Base-by-base conservation (phyloP, 148 eudicot genomes). In the Selenicereus undatus region DNA sequence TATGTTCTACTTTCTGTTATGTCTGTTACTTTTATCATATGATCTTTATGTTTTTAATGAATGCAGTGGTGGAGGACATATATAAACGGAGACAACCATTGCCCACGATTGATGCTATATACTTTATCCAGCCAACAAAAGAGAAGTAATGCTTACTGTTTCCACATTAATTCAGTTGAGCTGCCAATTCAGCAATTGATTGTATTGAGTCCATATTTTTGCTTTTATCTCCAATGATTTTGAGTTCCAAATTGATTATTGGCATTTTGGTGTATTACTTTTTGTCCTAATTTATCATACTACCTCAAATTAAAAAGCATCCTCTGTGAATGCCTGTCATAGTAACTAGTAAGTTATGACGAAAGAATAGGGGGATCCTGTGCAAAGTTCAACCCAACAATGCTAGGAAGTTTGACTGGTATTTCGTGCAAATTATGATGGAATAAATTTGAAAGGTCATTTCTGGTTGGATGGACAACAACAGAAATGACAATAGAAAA, bases 41-140 rank as follows among this genome's bases (percentile, higher is more conserved):
- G 58, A 60, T 83, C 79, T 35, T 75, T 78, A 76, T 51, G 74
- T 74, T 48, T 77, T 76, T 70, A 62, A 65, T 78, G 24, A 43
- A 58, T 91, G 86, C 93, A 93, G 98, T 95, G 93, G 97, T 95
- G 85, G 98, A 95, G 86, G 98, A 93, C 84, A 95, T 95, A 80
- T 90, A 88, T 87, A 91, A 86, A 87, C 86, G 97, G 84, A 91
- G 98, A 80, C 98, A 95, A 80, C 96, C 98, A 56, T 74, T 93
- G 84, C 96, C 96, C 62, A 87, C 97, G 60, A 89, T 91, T 97
- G 97, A 95, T 83, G 97, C 98, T 62, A 91, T 95, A 83, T 95
- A 95, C 84, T 95, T 89, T 84, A 90, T 95, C 83, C 97, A 91
- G 90, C 98, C 97, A 79, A 87, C 93, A 22, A 90, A 90, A 88